Base-by-base conservation (phyloP, 192 early-diverging fungal genomes). In the Coemansia sp. region DNA sequence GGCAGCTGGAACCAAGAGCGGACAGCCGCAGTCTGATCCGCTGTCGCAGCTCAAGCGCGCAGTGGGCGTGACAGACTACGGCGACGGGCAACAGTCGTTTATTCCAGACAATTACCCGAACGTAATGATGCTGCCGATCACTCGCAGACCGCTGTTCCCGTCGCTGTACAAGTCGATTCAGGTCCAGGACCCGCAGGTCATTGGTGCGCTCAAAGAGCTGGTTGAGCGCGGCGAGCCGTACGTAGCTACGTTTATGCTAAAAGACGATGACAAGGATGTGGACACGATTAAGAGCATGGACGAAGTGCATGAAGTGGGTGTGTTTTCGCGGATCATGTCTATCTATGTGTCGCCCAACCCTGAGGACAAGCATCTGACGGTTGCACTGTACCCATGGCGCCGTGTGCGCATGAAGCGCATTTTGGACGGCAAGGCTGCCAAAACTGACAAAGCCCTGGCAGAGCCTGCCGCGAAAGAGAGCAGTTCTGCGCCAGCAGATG, bases 131-230 rank as follows among this genome's bases (percentile, higher is more conserved):
- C 84, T 98, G 29, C 97, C 97, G 0, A 91, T 98, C 57, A 91
- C 93, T 15, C 84, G 93, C 9, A 85, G 97, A 22, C 95, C 95
- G 17, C 78, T 98, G 21, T 98, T 98, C 65, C 97, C 97, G 19
- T 95, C 95, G 24, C 95, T 96, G 71, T 99, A 97, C 84, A 99
- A 99, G 82, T 93, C 95, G 5, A 89, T 99, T 23, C 94, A 94
- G 23, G 94, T 99, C 59, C 95, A 96, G 75, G 92, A 97, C 69
- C 94, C 94, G 1, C 81, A 91, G 47, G 94, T 94, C 2, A 96
- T 92, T 50, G 87, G 88, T 27, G 94, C 97, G 2, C 91, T 99
- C 51, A 92, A 97, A 69, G 89, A 93, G 61, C 75, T 99, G 19
- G 84, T 96, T 58, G 90, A 94, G 69, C 88, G 93, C 27, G 88